Evolutionary conservation across 2,329 filamentous ascomycete genomes (phyloP).

Genomic region (Sarocladium kiliense): DNA sequence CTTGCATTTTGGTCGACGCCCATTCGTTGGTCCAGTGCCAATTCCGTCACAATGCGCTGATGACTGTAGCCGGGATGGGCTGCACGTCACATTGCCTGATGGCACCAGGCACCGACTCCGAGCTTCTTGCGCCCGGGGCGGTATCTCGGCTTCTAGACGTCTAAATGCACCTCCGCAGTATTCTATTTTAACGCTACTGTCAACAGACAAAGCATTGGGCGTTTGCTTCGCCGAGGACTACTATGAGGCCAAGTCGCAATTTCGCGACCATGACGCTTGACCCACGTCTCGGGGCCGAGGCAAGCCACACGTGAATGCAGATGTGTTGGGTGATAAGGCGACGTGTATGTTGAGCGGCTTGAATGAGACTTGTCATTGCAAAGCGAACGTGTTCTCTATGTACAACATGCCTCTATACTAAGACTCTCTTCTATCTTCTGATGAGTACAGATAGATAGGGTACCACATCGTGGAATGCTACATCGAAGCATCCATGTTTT

Average conservation of each 20-base stretch:
- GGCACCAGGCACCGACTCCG: background rate
- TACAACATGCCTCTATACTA: too few relatives aligned
- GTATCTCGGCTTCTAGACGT: background rate
- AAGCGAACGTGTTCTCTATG: too few relatives aligned
- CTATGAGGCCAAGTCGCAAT: conserved; percentile 5
- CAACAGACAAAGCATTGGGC: background rate
- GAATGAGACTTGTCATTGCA: background rate
- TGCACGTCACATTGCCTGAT: conserved; percentile 1
- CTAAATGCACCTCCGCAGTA: background rate
- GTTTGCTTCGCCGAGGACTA: background rate
- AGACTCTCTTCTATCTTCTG: too few relatives aligned
- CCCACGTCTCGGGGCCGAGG: conserved; percentile 5
- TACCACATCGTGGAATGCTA: background rate
- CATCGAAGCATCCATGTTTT: background rate
- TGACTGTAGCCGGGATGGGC: background rate
- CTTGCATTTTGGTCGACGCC: conserved; percentile 10
- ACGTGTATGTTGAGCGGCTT: background rate
- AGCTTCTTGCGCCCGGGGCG: background rate
- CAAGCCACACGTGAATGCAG: background rate
- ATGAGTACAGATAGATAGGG: too few relatives aligned
- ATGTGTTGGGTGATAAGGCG: background rate
- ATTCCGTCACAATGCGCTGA: background rate
- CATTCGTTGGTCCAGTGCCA: conserved; percentile 5
- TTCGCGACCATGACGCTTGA: conserved; percentile 3
- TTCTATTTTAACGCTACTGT: background rate